These are phyloP conservation scores for Yarrowia hollandica DNA, from an alignment of 805 yeast species.

Conservation along the genomic window DNA sequence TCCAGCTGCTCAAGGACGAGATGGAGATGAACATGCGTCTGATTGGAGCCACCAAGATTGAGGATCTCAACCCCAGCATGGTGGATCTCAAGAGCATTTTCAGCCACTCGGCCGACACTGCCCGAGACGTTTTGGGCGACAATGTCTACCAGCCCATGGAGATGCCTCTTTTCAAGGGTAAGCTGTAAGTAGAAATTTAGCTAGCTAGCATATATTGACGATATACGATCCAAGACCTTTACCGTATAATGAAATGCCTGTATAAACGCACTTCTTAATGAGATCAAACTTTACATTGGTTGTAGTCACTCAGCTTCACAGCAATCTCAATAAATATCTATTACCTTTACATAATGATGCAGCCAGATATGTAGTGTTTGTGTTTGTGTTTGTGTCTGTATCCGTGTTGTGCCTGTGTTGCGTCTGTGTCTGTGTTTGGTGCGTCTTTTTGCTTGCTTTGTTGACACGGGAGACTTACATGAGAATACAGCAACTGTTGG, in stretches of 20 bases:
- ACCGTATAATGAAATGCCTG: too few relatives aligned
- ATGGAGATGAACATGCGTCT: conserved; percentile 75
- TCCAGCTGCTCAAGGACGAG: conserved; percentile 68
- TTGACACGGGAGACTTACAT: too few relatives aligned
- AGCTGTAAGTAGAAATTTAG: too few relatives aligned
- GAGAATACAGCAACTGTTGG: conserved; percentile 83
- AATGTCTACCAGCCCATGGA: conserved; percentile 58
- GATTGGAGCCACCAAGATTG: conserved; percentile 65
- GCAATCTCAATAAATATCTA: conserved; percentile 16
- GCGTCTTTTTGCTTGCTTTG: too few relatives aligned
- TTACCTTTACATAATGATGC: conserved; percentile 24
- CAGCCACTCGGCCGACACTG: conserved; percentile 43
- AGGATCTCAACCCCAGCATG: conserved; percentile 58
- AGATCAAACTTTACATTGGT: background rate
- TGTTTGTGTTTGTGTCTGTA: too few relatives aligned
- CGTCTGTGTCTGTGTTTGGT: too few relatives aligned
- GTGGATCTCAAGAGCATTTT: conserved; percentile 57
- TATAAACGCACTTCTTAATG: too few relatives aligned
- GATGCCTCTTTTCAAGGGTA: conserved; percentile 51
- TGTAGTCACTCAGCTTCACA: background rate
- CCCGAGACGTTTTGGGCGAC: conserved; percentile 57
- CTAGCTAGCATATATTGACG: too few relatives aligned
- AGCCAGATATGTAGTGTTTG: background rate
- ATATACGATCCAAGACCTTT: too few relatives aligned
- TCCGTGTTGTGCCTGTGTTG: too few relatives aligned